Percentiles rank a stretch among this genome's conserved stretches.
phyloP scores from a whole-genome alignment of 2,329 filamentous ascomycete species.

The Biscogniauxia sp. region DNA sequence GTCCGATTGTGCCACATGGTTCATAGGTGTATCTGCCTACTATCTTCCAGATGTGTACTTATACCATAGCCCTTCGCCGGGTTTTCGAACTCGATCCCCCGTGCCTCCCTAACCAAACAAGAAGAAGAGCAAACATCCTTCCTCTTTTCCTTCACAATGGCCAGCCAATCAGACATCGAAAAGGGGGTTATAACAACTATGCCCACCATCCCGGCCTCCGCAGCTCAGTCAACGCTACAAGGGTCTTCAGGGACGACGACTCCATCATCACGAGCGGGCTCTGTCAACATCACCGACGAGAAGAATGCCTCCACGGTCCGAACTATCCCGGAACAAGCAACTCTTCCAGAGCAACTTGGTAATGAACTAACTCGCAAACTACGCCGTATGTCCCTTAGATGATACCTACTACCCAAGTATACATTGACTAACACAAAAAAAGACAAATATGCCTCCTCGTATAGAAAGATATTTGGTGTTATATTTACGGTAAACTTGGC shows the following conservation, averaged over 20 bases:
- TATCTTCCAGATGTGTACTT: slow-evolving; percentile 9
- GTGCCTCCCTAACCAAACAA: slow-evolving; percentile 13
- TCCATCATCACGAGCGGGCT: slow-evolving; percentile 19
- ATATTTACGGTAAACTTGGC: slow-evolving; percentile 51
- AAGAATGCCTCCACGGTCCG: slow-evolving; percentile 13
- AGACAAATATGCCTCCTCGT: slow-evolving; percentile 36
- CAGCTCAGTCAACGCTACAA: slow-evolving; percentile 11
- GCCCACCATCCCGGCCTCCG: not conserved
- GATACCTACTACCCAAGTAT: not conserved
- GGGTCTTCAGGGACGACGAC: slow-evolving; percentile 21
- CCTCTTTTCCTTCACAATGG: slow-evolving; percentile 19
- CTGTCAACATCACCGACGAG: slow-evolving; percentile 17
- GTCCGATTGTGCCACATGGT: slow-evolving; percentile 1
- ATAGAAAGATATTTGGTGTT: slow-evolving; percentile 55
- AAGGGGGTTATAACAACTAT: slow-evolving; percentile 16
- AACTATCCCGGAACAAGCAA: slow-evolving; percentile 13
- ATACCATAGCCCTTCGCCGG: slow-evolving; percentile 11
- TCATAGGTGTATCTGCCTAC: slow-evolving; percentile 7
- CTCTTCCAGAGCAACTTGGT: slow-evolving; percentile 25
- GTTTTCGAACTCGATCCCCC: slow-evolving; percentile 5
- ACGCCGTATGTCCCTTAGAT: slow-evolving; percentile 20
- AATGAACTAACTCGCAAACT: slow-evolving; percentile 24
- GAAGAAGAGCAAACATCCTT: slow-evolving; percentile 10
- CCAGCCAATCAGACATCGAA: slow-evolving; percentile 5
- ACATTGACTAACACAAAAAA: slow-evolving; percentile 7